These are phyloP conservation scores for Oidium heveae DNA, from an alignment of 2,329 filamentous ascomycete species.

Conservation along the genomic window DNA sequence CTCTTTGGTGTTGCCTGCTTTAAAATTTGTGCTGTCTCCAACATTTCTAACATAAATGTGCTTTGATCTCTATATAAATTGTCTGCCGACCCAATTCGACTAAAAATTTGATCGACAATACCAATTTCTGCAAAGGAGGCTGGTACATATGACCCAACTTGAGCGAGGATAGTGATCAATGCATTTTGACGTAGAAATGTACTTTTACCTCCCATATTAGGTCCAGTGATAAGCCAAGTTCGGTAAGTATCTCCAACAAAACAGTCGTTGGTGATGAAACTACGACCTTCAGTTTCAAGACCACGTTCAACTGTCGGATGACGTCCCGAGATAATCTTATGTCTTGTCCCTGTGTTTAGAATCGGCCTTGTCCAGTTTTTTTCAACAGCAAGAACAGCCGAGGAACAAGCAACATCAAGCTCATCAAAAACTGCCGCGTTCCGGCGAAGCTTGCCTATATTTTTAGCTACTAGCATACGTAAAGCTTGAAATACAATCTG, in stretches of 20 bases:
- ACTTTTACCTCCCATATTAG: conserved; percentile 98
- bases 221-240: conserved; percentile 47
- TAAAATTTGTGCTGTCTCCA: conserved; percentile 80
- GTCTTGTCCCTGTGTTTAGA: conserved; percentile 36
- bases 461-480: conserved; percentile 50
- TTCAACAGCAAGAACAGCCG: conserved; percentile 54
- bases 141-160: conserved; percentile 80
- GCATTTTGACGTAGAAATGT: conserved; percentile 93
- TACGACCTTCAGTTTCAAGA: conserved; percentile 51
- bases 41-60: conserved; percentile 99
- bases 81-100: conserved; percentile 78
- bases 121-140: conserved; percentile 68
- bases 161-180: conserved; percentile 76
- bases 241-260: conserved; percentile 42
- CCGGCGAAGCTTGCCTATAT: conserved; percentile 62
- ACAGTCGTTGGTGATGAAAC: conserved; percentile 71
- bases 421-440: conserved; percentile 87
- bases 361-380: conserved; percentile 48
- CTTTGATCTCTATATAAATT: conserved; percentile 87
- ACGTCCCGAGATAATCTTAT: conserved; percentile 62
- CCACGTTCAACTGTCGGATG: conserved; percentile 83
- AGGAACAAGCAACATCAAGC: conserved; percentile 71
- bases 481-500: conserved; percentile 52
- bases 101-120: conserved; percentile 89
- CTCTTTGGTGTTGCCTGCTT: conserved; percentile 59